Evolutionary conservation across 176 grass and related monocot species (phyloP).

Genomic region (Ensete ventricosum): DNA sequence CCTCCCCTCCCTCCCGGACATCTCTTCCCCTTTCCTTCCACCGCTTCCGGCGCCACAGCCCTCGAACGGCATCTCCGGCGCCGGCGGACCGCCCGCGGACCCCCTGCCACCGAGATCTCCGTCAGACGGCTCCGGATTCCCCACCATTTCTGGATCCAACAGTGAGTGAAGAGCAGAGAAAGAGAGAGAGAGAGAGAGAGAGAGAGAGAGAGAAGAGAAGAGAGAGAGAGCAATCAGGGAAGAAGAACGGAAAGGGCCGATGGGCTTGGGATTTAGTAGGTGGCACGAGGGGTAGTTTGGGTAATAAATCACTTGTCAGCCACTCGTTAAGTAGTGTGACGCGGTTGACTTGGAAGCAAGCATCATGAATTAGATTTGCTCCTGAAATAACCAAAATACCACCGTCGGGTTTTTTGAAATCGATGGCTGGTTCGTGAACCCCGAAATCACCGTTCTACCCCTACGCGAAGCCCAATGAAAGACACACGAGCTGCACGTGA

Average conservation of each 20-base stretch:
- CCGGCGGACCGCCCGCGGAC: background rate
- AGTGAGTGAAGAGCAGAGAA: too few species aligned
- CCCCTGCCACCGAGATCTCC: background rate
- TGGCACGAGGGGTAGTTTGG: background rate
- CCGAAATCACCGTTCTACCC: too few species aligned
- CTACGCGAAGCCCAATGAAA: background rate
- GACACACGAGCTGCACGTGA: too few species aligned
- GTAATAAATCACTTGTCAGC: background rate
- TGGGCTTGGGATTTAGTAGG: background rate
- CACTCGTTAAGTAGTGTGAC: background rate
- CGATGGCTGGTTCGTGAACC: too few species aligned
- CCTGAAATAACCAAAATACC: background rate
- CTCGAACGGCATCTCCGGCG: conserved; percentile 4
- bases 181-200: background rate
- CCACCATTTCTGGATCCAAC: conserved; percentile 12
- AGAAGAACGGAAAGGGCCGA: background rate
- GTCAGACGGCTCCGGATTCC: background rate
- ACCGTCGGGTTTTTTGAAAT: background rate
- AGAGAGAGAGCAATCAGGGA: background rate
- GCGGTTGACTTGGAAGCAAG: background rate
- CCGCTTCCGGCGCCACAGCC: background rate
- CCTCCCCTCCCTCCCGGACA: background rate
- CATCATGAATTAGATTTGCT: background rate
- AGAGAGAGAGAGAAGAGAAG: background rate
- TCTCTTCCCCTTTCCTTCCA: background rate